Conservation (phyloP, 2,329 filamentous ascomycete genomes). For the Chaetothyriales sp. region DNA sequence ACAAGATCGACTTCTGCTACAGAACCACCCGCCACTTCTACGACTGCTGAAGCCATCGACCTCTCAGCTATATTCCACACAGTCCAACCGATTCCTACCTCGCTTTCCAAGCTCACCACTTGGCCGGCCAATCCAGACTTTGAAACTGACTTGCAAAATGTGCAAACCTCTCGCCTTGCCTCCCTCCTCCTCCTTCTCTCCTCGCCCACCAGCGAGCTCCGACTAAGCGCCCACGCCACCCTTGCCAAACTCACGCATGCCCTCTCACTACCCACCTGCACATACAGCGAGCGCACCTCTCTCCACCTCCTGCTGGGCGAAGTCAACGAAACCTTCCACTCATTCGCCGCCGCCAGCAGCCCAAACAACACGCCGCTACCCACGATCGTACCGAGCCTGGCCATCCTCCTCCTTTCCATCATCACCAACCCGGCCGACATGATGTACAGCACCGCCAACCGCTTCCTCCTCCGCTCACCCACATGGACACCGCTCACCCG, state of each 20-base stretch:
- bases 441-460: conserved; percentile 75
- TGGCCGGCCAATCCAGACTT: conserved; percentile 41
- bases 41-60: conserved; percentile 22
- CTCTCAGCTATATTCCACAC: conserved; percentile 40
- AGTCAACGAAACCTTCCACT: conserved; percentile 50
- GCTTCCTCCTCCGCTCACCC: conserved; percentile 64
- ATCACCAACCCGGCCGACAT: conserved; percentile 62
- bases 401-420: conserved; percentile 50
- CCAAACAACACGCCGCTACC: conserved; percentile 40
- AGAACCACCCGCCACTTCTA: neutral
- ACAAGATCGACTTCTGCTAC: neutral
- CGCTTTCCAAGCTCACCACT: conserved; percentile 33
- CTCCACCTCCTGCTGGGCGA: conserved; percentile 69
- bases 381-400: conserved; percentile 61
- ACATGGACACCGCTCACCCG: conserved; percentile 47
- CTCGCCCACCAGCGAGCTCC: conserved; percentile 58
- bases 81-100: conserved; percentile 30
- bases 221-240: conserved; percentile 59
- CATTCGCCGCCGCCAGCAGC: neutral
- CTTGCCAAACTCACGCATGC: conserved; percentile 34
- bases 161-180: conserved; percentile 60
- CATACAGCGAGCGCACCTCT: conserved; percentile 44
- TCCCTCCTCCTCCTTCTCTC: conserved; percentile 60
- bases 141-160: conserved; percentile 61
- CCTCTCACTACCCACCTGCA: conserved; percentile 40